Conservation (phyloP, 192 early-diverging fungal genomes). For the Coemansia sp. region DNA sequence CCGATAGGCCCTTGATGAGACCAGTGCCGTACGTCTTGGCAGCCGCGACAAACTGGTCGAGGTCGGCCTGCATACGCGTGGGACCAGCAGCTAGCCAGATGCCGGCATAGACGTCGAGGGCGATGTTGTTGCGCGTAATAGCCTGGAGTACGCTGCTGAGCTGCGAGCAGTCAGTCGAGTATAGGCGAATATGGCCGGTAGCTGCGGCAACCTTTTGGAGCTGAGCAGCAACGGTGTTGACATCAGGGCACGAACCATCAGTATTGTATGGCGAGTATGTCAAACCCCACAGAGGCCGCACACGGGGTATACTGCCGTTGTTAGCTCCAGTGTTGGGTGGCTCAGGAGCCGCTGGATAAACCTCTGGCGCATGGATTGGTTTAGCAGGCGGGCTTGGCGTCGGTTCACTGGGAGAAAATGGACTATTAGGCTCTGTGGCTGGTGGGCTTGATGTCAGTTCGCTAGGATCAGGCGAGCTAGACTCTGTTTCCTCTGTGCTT, state of each 20-base stretch:
- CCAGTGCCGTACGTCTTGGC: slow-evolving; percentile 35
- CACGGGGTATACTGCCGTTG: neutral
- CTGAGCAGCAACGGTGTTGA: slow-evolving; percentile 24
- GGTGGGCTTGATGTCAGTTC: neutral
- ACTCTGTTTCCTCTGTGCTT: neutral
- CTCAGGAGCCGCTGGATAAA: neutral
- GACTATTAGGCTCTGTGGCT: neutral
- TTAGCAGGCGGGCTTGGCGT: neutral
- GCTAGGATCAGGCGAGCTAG: too few relatives aligned
- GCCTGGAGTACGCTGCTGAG: slow-evolving; percentile 40
- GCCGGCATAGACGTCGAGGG: slow-evolving; percentile 39
- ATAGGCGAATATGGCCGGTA: slow-evolving; percentile 48
- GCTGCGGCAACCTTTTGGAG: slow-evolving; percentile 33
- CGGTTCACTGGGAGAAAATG: neutral
- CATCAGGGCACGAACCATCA: slow-evolving; percentile 48
- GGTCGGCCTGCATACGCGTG: slow-evolving; percentile 35
- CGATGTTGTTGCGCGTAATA: slow-evolving; percentile 27
- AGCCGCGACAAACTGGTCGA: slow-evolving; percentile 42
- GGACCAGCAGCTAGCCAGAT: slow-evolving; percentile 45
- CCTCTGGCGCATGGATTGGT: neutral
- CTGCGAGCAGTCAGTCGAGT: slow-evolving; percentile 56
- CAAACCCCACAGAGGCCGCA: slow-evolving; percentile 42
- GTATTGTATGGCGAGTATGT: slow-evolving; percentile 52
- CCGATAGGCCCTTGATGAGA: slow-evolving; percentile 45
- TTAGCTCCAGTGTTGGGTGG: neutral